phyloP scores from a whole-genome alignment of 345 rosid genomes.

The Isatis tinctoria region DNA sequence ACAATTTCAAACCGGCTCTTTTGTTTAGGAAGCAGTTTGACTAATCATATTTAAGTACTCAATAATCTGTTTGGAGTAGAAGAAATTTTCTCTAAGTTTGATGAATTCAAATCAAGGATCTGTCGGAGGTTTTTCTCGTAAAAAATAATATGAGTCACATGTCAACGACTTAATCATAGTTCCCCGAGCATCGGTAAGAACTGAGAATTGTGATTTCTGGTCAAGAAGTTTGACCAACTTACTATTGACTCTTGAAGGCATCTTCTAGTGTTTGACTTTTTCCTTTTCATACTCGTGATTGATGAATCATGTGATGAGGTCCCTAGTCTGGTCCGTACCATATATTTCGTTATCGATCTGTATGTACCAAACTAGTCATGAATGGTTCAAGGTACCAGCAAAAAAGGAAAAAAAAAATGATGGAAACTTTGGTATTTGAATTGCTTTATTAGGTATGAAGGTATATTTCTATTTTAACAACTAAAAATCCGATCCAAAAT shows the following conservation, averaged over 20 bases:
- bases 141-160: neutral
- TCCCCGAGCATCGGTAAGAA: neutral
- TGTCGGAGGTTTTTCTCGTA: neutral
- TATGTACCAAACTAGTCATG: neutral
- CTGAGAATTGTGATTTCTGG: constrained; percentile 1
- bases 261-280: neutral
- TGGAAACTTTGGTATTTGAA: neutral
- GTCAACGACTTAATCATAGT: constrained; percentile 21
- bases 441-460: neutral
- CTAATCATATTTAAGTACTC: neutral
- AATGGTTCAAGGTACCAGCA: neutral
- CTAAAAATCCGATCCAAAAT: neutral
- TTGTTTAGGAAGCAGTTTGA: neutral
- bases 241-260: constrained; percentile 6
- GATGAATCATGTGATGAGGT: neutral
- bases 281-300: neutral
- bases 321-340: neutral
- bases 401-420: neutral
- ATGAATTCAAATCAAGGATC: constrained; percentile 13
- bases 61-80: neutral
- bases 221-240: constrained; percentile 21
- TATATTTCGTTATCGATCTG: neutral
- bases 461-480: neutral
- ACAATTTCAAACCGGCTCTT: neutral
- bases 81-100: neutral